Percentiles rank a stretch among this genome's conserved stretches.
Evolutionary conservation across 176 grass and related monocot species (phyloP).

Genomic region (Hsuehochloa calcarea): DNA sequence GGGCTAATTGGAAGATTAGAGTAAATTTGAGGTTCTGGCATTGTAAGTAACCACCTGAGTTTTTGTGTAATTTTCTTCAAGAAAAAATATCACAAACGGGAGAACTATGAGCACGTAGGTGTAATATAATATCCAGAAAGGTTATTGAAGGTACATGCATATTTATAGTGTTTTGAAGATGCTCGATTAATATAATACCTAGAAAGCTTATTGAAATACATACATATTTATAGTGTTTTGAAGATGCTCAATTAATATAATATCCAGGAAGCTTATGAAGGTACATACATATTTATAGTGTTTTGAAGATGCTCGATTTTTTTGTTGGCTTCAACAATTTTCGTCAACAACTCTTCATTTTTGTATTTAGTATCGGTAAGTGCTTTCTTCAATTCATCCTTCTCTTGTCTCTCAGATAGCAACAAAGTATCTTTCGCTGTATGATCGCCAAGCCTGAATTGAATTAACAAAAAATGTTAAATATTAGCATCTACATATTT

Average conservation of each 20-base stretch:
- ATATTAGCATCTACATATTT: constrained; percentile 9
- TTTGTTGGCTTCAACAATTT: constrained; percentile 51
- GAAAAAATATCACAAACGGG: neutral
- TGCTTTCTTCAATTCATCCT: constrained; percentile 53
- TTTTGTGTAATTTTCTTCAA: constrained; percentile 26
- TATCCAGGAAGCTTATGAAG: neutral
- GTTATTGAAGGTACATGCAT: constrained; percentile 34
- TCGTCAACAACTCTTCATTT: constrained; percentile 52
- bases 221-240: constrained; percentile 50
- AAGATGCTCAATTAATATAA: constrained; percentile 41
- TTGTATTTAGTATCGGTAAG: constrained; percentile 41
- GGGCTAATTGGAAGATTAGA: neutral
- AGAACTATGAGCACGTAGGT: neutral
- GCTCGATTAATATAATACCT: constrained; percentile 17
- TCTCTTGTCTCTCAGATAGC: constrained; percentile 57
- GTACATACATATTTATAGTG: constrained; percentile 46
- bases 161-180: constrained; percentile 53
- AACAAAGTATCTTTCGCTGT: constrained; percentile 53
- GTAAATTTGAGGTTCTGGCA: neutral
- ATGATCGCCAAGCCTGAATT: constrained; percentile 54
- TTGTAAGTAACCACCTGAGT: neutral
- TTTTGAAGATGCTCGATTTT: constrained; percentile 53
- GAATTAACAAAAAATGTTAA: constrained; percentile 20
- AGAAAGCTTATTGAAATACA: constrained; percentile 22
- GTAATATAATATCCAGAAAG: constrained; percentile 3